A percentile compares a stretch with the other conserved stretches of the same genome.
These are phyloP conservation scores for Rhododendron ferrugineum DNA, from an alignment of 148 eudicot species.

Conservation along the genomic window DNA sequence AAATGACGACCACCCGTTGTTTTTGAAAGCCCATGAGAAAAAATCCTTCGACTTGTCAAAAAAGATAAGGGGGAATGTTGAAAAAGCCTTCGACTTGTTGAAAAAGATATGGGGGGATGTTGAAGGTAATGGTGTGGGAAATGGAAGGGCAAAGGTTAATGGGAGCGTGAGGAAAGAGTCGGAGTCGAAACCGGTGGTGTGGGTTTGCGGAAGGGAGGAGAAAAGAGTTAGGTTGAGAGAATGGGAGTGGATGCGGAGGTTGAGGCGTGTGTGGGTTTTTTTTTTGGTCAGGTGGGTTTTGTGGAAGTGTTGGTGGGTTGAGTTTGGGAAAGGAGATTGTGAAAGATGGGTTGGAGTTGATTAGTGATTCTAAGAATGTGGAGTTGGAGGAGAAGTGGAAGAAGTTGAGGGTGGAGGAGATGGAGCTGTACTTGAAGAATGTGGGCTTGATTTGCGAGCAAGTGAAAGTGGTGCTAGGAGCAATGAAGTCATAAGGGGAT, in stretches of 20 bases:
- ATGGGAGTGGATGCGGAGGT: background rate
- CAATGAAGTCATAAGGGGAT: background rate
- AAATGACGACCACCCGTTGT: too few relatives aligned
- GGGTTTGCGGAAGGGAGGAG: background rate
- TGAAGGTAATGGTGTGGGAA: too few relatives aligned
- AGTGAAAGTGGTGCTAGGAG: constrained; percentile 18
- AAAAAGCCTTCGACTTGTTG: too few relatives aligned
- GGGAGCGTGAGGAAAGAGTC: too few relatives aligned
- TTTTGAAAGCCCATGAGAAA: too few relatives aligned
- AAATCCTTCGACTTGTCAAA: too few relatives aligned
- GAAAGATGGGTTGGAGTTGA: constrained; percentile 16
- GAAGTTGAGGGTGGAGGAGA: constrained; percentile 27
- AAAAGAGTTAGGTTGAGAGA: background rate
- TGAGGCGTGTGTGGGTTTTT: background rate
- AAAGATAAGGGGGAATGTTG: too few relatives aligned
- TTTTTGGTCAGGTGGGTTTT: background rate
- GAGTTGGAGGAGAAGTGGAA: constrained; percentile 43
- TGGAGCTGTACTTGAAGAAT: constrained; percentile 16
- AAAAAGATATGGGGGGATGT: too few relatives aligned
- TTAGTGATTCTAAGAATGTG: constrained; percentile 15
- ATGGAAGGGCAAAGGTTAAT: too few relatives aligned
- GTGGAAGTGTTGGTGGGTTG: background rate
- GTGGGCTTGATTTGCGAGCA: constrained; percentile 26
- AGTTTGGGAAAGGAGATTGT: constrained; percentile 14
- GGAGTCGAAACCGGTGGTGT: background rate